Evolutionary conservation across 495 filamentous ascomycete genomes (phyloP).

Genomic region (Penicillium herquei): DNA sequence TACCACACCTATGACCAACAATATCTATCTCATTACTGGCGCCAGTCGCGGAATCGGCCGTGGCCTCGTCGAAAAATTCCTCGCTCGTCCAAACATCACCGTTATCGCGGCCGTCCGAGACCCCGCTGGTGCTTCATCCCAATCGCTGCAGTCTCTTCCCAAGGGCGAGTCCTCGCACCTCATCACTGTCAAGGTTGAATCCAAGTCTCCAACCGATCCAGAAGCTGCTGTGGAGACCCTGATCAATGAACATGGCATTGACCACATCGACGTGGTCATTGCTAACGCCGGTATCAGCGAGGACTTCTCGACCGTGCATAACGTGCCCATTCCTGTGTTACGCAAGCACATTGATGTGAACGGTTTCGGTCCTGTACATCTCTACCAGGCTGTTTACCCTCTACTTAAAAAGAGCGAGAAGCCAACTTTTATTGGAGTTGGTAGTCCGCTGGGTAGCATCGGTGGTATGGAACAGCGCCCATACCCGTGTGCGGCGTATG

Average conservation of each 20-base stretch:
- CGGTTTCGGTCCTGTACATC: slow-evolving; percentile 27
- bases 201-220: slow-evolving; percentile 22
- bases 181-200: slow-evolving; percentile 44
- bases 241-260: slow-evolving; percentile 28
- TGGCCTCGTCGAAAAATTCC: neutral
- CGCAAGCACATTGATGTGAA: slow-evolving; percentile 40
- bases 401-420: slow-evolving; percentile 21
- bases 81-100: slow-evolving; percentile 29
- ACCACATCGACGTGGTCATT: slow-evolving; percentile 45
- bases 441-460: slow-evolving; percentile 6
- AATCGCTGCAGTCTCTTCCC: slow-evolving; percentile 15
- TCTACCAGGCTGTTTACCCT: slow-evolving; percentile 39
- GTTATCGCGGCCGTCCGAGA: slow-evolving; percentile 48
- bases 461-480: slow-evolving; percentile 3
- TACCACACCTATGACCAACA: slow-evolving; percentile 11
- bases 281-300: slow-evolving; percentile 48
- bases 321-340: slow-evolving; percentile 25
- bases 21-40: slow-evolving; percentile 15
- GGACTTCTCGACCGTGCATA: slow-evolving; percentile 15
- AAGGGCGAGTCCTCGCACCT: slow-evolving; percentile 30
- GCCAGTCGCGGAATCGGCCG: slow-evolving; percentile 50
- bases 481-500: slow-evolving; percentile 30
- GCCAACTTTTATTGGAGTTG: neutral
- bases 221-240: slow-evolving; percentile 23
- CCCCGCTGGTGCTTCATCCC: slow-evolving; percentile 15